Base-by-base conservation (phyloP, 2,329 filamentous ascomycete genomes). In the Stachybotrys elegans region DNA sequence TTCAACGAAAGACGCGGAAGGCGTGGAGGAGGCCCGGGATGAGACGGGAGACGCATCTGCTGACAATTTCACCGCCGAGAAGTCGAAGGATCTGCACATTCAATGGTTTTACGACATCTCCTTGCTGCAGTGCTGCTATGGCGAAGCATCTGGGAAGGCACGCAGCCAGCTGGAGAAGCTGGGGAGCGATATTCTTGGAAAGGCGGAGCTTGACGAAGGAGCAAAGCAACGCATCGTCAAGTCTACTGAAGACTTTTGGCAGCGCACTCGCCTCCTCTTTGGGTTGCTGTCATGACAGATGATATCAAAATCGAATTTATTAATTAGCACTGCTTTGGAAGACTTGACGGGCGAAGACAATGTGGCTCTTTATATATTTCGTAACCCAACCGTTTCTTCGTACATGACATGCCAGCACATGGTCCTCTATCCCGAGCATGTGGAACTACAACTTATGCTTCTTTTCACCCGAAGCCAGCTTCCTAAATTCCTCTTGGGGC, bases 401-500 rank as follows among this genome's bases (percentile, higher is more conserved):
- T n/a, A n/a, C n/a, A n/a, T n/a, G n/a, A n/a, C n/a, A n/a, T n/a
- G n/a, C n/a, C n/a, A n/a, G n/a, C n/a, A n/a, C n/a, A n/a, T n/a
- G n/a, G n/a, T n/a, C n/a, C n/a, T n/a, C n/a, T n/a, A n/a, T n/a
- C n/a, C n/a, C n/a, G n/a, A n/a, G n/a, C n/a, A n/a, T 16, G n/a
- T 7, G n/a, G 9, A 17, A 7, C n/a, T 34, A 95, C 63, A 97
- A 69, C 72, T 97, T 97, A 70, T 98, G 93, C 62, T 84, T 88
- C 80, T 96, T 97, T 75, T 93, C 81, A 12, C 92, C 90, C 49
- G 75, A 81, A 2, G 89, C 89, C 60, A 97, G 71, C 74, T 87
- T 91, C 57, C 76, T 70, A 61, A 97, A 97, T 72, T 97, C 88
- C 63, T 85, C 78, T 72, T 96, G 90, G 17, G 93, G 93, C 35